Percentiles rank a stretch among this genome's conserved stretches.
Conservation (phyloP, 163 green algal genomes). For the Chlorella variabilis region DNA sequence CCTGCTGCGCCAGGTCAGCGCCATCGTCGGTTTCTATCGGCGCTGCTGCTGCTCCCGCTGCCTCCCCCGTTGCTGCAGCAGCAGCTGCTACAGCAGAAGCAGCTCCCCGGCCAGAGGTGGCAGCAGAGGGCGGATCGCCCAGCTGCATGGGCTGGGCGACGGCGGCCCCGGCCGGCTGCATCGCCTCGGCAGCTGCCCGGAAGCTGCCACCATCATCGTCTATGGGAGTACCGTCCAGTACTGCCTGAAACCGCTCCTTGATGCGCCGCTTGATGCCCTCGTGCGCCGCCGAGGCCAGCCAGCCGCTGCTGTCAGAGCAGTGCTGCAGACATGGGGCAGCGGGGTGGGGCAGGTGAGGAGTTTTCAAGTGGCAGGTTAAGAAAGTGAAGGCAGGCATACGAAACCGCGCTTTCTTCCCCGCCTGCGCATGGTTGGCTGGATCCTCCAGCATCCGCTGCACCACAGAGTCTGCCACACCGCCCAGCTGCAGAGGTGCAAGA, state of each 20-base stretch:
- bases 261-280: conserved; percentile 25
- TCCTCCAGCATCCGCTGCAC: conserved; percentile 20
- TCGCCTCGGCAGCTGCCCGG: not conserved
- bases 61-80: not conserved
- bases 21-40: not conserved
- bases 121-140: not conserved
- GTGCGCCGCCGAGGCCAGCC: not conserved
- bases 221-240: conserved; percentile 20
- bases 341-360: too few relatives aligned
- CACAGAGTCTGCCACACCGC: not conserved
- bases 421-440: conserved; percentile 23
- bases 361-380: not conserved
- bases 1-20: conserved; percentile 9
- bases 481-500: conserved; percentile 16
- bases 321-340: conserved; percentile 12
- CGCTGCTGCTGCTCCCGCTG: not conserved
- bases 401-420: too few relatives aligned
- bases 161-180: too few relatives aligned
- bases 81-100: not conserved
- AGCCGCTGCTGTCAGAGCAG: conserved; percentile 33
- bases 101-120: not conserved
- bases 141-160: not conserved
- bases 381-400: too few relatives aligned
- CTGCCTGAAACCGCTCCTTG: conserved; percentile 27
- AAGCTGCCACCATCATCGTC: not conserved